Conservation (phyloP, 75 land plant genomes). For the Pinus tabuliformis region DNA sequence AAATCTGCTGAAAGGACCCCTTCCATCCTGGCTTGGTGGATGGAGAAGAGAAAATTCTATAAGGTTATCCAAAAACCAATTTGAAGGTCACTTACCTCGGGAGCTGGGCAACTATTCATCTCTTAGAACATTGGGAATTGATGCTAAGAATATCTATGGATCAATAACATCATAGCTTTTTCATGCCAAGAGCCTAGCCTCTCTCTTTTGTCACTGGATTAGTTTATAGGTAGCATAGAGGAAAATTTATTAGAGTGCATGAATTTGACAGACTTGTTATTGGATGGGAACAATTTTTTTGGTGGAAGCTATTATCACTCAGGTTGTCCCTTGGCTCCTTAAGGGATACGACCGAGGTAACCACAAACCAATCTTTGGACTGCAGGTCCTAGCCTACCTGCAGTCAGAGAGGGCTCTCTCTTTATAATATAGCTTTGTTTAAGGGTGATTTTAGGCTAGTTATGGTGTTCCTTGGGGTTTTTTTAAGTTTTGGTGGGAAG, state of each 20-base stretch:
- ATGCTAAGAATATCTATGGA: slow-evolving; percentile 45
- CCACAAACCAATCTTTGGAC: no score
- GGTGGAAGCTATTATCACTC: no score
- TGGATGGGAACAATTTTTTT: slow-evolving; percentile 41
- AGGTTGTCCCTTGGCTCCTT: no score
- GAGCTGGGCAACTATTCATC: slow-evolving; percentile 24
- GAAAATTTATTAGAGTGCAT: slow-evolving; percentile 32
- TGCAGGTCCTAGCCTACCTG: no score
- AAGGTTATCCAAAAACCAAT: slow-evolving; percentile 34
- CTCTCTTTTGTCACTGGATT: slow-evolving; percentile 34
- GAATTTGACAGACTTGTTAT: slow-evolving; percentile 44
- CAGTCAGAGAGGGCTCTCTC: no score
- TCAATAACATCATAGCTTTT: slow-evolving; percentile 47
- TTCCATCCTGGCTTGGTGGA: slow-evolving; percentile 58
- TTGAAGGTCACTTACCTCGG: slow-evolving; percentile 42
- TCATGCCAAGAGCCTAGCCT: slow-evolving; percentile 16
- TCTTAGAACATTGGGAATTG: slow-evolving; percentile 30
- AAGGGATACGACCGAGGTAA: no score
- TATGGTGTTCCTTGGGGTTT: no score
- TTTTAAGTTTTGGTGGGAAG: no score
- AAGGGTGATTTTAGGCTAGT: no score
- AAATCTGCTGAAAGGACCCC: slow-evolving; percentile 50
- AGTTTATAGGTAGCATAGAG: slow-evolving; percentile 36
- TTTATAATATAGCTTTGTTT: no score
- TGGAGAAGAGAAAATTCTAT: slow-evolving; percentile 36